Evolutionary conservation across 345 rosid genomes (phyloP), one percentile per base, ranked within the genome.

Genomic region (Zanthoxylum bungeanum): DNA sequence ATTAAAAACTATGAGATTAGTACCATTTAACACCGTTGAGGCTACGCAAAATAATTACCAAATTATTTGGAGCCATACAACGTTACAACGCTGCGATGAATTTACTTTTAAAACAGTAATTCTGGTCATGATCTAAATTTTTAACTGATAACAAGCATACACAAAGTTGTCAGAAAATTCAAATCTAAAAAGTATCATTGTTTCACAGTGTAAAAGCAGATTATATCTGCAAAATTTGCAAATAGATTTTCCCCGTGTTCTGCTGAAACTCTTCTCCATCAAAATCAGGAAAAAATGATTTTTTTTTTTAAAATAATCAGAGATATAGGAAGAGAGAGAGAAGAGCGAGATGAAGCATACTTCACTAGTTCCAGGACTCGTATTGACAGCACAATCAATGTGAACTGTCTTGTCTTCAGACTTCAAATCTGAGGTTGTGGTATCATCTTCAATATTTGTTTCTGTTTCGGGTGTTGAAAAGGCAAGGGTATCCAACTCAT

Each of bases 331-430:
- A 7, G 6, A 31, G 36, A 49, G 14, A 7, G 37, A 33, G n/a
- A 10, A 64, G 30, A 16, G 68, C 37, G 56, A 56, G 56, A 72
- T 28, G 17, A 57, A 60, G 53, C 68, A 12, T 88, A 95, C 99
- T 92, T 95, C 98, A 58, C 98, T 83, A 59, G 89, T 74, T 57
- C 97, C 99, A 50, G 98, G 97, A 80, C 97, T 89, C 22, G 89
- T 80, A 74, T 87, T 87, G 64, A 92, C 84, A 60, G 77, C 74
- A 73, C 91, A 88, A 76, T 84, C 70, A n/a, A 95, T 85, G 71
- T 74, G 78, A 66, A 84, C 72, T 69, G 77, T 80, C 5, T 76
- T 68, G 52, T 91, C 92, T 66, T 77, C 70, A 49, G 46, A 69
- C 39, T 68, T 80, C 16, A 60, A 50, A 67, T 76, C 83, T 9